Conservation (phyloP, 2,329 filamentous ascomycete species). For the Herpotrichia juniperi region DNA sequence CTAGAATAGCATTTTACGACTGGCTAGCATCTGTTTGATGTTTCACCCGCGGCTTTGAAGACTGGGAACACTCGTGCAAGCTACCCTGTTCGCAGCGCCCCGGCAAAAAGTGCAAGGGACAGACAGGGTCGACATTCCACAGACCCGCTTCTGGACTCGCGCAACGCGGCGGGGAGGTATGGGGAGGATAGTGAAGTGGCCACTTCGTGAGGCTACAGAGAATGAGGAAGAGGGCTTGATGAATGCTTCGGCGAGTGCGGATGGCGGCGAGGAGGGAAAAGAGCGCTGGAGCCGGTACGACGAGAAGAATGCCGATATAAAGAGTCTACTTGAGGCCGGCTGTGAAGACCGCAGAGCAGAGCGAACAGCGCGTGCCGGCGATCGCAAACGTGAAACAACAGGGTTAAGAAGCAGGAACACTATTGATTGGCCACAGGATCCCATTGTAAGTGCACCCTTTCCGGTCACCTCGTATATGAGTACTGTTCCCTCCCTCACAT, state of each 20-base stretch:
- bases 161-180: slow-evolving; percentile 28
- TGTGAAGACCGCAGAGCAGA: slow-evolving; percentile 29
- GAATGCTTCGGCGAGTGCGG: slow-evolving; percentile 20
- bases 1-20: slow-evolving; percentile 10
- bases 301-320: slow-evolving; percentile 32
- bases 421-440: slow-evolving; percentile 34
- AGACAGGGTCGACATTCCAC: slow-evolving; percentile 38
- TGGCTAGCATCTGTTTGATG: slow-evolving; percentile 34
- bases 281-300: slow-evolving; percentile 23
- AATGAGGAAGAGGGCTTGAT: slow-evolving; percentile 29
- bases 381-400: slow-evolving; percentile 45
- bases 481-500: slow-evolving; percentile 25
- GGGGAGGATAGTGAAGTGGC: slow-evolving; percentile 27
- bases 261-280: slow-evolving; percentile 23
- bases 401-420: slow-evolving; percentile 27
- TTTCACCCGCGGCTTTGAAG: slow-evolving; percentile 36
- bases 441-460: slow-evolving; percentile 35
- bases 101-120: slow-evolving; percentile 22
- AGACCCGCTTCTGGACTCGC: slow-evolving; percentile 21
- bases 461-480: slow-evolving; percentile 37
- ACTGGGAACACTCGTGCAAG: slow-evolving; percentile 26
- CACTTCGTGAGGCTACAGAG: slow-evolving; percentile 31
- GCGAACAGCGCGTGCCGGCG: slow-evolving; percentile 32
- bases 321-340: slow-evolving; percentile 32
- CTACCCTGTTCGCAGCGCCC: slow-evolving; percentile 29